These are phyloP conservation scores for Rhodofomes roseus DNA, from an alignment of 1,284 basidiomycete species.

Conservation along the genomic window DNA sequence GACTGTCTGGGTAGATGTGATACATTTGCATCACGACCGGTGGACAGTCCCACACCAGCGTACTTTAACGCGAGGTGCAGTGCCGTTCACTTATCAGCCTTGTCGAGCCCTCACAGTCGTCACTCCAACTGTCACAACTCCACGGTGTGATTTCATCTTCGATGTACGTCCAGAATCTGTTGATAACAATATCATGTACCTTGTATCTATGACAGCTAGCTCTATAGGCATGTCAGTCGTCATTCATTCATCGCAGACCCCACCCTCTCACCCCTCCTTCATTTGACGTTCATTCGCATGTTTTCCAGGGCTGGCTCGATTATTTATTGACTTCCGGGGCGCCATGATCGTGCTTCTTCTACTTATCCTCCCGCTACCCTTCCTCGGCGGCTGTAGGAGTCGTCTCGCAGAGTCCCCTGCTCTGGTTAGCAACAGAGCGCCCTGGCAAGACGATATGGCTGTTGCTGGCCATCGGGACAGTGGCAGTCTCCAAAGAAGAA, in stretches of 20 bases:
- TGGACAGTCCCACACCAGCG: too few species aligned
- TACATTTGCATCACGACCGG: too few species aligned
- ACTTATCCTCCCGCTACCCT: neutral
- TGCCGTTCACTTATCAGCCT: too few species aligned
- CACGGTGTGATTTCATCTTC: neutral
- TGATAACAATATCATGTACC: neutral
- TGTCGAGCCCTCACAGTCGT: too few species aligned
- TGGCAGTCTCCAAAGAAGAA: too few species aligned
- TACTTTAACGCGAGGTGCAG: too few species aligned
- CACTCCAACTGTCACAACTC: neutral
- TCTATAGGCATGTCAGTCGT: neutral
- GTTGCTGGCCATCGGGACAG: too few species aligned
- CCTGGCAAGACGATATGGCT: too few species aligned
- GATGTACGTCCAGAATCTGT: neutral
- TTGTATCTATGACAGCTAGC: neutral
- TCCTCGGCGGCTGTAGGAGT: too few species aligned
- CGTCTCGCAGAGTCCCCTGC: too few species aligned
- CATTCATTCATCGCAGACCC: neutral
- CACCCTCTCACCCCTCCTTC: neutral
- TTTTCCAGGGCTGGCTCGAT: neutral
- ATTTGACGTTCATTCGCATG: neutral
- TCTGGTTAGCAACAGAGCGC: too few species aligned
- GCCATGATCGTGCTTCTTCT: neutral
- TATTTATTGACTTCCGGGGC: neutral
- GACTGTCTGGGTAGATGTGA: too few species aligned